Evolutionary conservation across 768 basidiomycete genomes (phyloP).

Genomic region (Lactifluus volemus): DNA sequence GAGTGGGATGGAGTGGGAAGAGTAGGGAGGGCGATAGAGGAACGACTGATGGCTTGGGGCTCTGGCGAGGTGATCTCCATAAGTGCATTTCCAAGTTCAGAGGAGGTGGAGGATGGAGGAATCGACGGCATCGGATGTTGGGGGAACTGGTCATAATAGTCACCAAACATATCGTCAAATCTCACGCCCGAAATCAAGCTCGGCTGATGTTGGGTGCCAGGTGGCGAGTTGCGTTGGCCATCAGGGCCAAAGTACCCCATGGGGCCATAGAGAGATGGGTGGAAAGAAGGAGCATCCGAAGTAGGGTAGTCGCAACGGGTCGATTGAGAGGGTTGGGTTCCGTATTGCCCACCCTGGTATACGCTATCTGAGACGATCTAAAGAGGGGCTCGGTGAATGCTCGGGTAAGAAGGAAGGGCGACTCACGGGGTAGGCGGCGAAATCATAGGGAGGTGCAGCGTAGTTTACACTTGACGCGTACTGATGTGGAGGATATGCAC

Average conservation of each 20-base stretch:
- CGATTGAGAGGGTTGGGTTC: background rate
- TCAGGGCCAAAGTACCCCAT: background rate
- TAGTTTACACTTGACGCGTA: slow-evolving; percentile 4
- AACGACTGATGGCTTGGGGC: background rate
- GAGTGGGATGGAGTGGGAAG: background rate
- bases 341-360: background rate
- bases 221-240: background rate
- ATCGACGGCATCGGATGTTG: background rate
- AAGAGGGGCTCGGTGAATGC: background rate
- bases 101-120: slow-evolving; percentile 6
- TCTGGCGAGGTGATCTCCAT: slow-evolving; percentile 6
- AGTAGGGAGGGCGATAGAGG: slow-evolving; percentile 4
- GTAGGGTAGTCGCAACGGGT: slow-evolving; percentile 3
- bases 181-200: background rate
- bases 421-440: slow-evolving; percentile 16
- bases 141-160: background rate
- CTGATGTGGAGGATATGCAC: background rate
- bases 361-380: background rate
- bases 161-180: background rate
- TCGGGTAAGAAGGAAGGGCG: background rate
- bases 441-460: slow-evolving; percentile 7
- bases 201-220: slow-evolving; percentile 1
- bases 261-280: background rate
- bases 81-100: slow-evolving; percentile 16
- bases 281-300: background rate